A percentile compares a stretch with the other conserved stretches of the same genome.
Evolutionary conservation across 2,329 filamentous ascomycete genomes (phyloP).

Genomic region (Mycogone perniciosa): DNA sequence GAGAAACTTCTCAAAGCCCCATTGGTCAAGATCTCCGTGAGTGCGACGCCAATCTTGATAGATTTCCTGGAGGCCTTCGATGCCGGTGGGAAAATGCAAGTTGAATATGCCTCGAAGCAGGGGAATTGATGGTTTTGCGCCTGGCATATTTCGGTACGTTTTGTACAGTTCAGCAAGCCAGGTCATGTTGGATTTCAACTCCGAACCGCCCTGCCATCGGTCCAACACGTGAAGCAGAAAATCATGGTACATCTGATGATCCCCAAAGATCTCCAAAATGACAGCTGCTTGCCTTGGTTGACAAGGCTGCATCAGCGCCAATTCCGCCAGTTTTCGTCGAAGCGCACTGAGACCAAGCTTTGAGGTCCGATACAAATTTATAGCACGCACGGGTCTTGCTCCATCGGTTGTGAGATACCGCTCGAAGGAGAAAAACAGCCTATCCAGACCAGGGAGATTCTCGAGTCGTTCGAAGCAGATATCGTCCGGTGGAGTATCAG

Average conservation of each 20-base stretch:
- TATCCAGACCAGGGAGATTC: constrained; percentile 23
- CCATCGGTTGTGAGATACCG: constrained; percentile 25
- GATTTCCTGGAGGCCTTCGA: constrained; percentile 39
- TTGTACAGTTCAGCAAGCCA: constrained; percentile 39
- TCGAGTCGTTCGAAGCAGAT: constrained; percentile 19
- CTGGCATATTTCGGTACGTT: constrained; percentile 38
- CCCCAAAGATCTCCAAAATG: constrained; percentile 36
- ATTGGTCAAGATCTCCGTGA: constrained; percentile 34
- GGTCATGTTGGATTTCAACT: constrained; percentile 23
- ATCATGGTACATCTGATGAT: constrained; percentile 36
- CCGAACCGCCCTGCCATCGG: constrained; percentile 23
- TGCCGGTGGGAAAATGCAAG: constrained; percentile 32
- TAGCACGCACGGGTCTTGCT: constrained; percentile 17
- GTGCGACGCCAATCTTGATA: constrained; percentile 43
- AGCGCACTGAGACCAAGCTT: constrained; percentile 22
- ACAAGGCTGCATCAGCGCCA: constrained; percentile 29
- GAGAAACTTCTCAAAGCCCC: constrained; percentile 44
- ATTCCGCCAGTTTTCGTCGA: constrained; percentile 25
- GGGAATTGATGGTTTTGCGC: constrained; percentile 28
- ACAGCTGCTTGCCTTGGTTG: constrained; percentile 26
- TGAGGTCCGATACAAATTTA: constrained; percentile 19
- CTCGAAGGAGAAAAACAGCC: constrained; percentile 29
- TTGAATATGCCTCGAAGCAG: constrained; percentile 42
- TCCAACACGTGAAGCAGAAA: constrained; percentile 34
- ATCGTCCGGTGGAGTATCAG: constrained; percentile 10